These are phyloP conservation scores for Moringa oleifera DNA, from an alignment of 345 rosid species.

Conservation along the genomic window DNA sequence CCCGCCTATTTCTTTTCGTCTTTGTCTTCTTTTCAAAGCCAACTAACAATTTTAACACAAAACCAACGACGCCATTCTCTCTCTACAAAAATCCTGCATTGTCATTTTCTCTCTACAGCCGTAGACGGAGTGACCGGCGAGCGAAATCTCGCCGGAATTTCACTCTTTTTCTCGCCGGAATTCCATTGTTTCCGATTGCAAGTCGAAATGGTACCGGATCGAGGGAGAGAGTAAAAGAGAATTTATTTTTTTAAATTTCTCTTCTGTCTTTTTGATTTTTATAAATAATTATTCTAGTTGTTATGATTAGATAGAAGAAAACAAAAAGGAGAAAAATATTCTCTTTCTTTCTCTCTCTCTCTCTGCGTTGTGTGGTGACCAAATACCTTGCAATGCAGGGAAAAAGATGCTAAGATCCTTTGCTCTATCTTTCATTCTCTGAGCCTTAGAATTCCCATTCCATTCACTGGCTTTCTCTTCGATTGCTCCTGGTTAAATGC, in stretches of 20 bases:
- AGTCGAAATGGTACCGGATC: conserved; percentile 4
- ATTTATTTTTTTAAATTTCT: background rate
- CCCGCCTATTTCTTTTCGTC: conserved; percentile 29
- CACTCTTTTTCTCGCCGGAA: conserved; percentile 12
- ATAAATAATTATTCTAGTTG: conserved; percentile 5
- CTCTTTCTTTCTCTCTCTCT: conserved; percentile 30
- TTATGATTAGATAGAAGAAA: conserved; percentile 32
- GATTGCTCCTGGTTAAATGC: conserved; percentile 12
- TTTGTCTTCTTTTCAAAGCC: conserved; percentile 27
- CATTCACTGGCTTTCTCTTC: conserved; percentile 7
- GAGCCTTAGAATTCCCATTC: conserved; percentile 20
- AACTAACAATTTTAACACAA: conserved; percentile 19
- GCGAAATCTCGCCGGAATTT: conserved; percentile 42
- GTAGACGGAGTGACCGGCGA: conserved; percentile 31
- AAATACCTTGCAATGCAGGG: conserved; percentile 45
- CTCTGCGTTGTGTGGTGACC: conserved; percentile 31
- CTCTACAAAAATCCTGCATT: background rate
- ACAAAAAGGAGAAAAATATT: conserved; percentile 35
- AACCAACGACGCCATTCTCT: conserved; percentile 11
- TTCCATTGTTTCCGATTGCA: background rate
- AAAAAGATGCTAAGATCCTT: conserved; percentile 48
- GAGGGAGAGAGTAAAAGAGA: conserved; percentile 12
- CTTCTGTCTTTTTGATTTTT: conserved; percentile 5
- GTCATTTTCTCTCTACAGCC: conserved; percentile 7
- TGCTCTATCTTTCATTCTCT: conserved; percentile 19